A percentile compares a stretch with the other conserved stretches of the same genome.
phyloP scores from a whole-genome alignment of 371 early-diverging fungal genomes.

The Syncephalis fuscata region DNA sequence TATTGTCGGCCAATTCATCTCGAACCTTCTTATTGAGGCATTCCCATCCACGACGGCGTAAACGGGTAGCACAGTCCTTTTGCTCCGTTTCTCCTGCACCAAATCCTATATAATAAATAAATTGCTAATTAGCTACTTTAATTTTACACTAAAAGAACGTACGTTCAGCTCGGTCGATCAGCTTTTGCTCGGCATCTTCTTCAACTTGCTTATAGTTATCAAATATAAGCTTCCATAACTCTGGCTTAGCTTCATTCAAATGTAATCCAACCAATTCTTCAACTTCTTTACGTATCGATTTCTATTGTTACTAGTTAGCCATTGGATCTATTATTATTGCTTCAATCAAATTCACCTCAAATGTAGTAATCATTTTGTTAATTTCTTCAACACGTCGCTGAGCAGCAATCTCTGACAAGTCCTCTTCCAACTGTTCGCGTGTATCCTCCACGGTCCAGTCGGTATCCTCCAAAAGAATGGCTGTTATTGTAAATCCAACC shows the following conservation, averaged over 20 bases:
- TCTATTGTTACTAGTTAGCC: conserved; percentile 14
- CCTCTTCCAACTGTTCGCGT: conserved; percentile 34
- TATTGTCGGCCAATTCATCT: conserved; percentile 66
- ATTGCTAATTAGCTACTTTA: conserved; percentile 1
- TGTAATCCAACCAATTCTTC: conserved; percentile 49
- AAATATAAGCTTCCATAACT: conserved; percentile 62
- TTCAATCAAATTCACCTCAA: conserved; percentile 20
- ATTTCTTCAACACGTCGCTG: conserved; percentile 61
- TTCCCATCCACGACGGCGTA: conserved; percentile 56
- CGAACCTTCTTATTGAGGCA: conserved; percentile 47
- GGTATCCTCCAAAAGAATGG: conserved; percentile 36
- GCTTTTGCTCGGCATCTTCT: conserved; percentile 19
- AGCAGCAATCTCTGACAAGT: conserved; percentile 40
- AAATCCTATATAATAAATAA: conserved; percentile 23
- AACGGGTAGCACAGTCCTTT: conserved; percentile 18
- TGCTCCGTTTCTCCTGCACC: conserved; percentile 32
- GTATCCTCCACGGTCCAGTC: conserved; percentile 68
- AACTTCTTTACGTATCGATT: conserved; percentile 36
- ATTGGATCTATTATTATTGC: neutral
- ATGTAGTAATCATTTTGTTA: conserved; percentile 44
- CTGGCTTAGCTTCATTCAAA: conserved; percentile 39
- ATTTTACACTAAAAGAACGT: conserved; percentile 11
- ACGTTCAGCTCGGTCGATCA: conserved; percentile 20
- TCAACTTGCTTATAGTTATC: conserved; percentile 30
- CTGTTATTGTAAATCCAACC: conserved; percentile 10